Evolutionary conservation across 148 eudicot genomes (phyloP).

Genomic region (Vaccinium corymbosum): DNA sequence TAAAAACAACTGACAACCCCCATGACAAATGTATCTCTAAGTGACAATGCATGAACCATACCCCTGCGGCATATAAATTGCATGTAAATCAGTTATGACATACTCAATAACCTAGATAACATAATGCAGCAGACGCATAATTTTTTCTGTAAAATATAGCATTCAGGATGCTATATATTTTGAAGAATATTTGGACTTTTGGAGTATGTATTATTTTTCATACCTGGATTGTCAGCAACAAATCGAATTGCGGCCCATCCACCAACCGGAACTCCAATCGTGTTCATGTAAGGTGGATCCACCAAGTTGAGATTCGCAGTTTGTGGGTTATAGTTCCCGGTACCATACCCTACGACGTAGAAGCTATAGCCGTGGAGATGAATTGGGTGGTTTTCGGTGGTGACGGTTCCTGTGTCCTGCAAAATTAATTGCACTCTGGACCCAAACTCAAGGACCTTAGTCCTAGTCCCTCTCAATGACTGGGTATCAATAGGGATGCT

Average conservation of each 20-base stretch:
- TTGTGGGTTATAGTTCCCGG: slow-evolving; percentile 53
- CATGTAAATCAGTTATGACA: not conserved
- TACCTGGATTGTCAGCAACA: slow-evolving; percentile 69
- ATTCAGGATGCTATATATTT: not conserved
- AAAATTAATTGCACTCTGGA: slow-evolving; percentile 51
- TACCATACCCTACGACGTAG: slow-evolving; percentile 61
- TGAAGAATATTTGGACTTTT: not conserved
- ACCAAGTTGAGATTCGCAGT: slow-evolving; percentile 50
- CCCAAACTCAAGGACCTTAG: slow-evolving; percentile 49
- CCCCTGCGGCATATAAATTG: slow-evolving; percentile 29
- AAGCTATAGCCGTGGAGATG: slow-evolving; percentile 70
- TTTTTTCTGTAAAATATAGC: not conserved
- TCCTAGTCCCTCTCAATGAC: slow-evolving; percentile 41
- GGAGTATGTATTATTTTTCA: not conserved
- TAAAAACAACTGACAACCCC: slow-evolving; percentile 49
- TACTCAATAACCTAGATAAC: not conserved
- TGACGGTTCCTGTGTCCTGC: slow-evolving; percentile 60
- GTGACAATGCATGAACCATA: slow-evolving; percentile 71
- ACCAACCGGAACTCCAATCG: slow-evolving; percentile 60
- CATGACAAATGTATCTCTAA: slow-evolving; percentile 62
- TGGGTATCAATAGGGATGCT: slow-evolving; percentile 43
- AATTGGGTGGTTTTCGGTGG: slow-evolving; percentile 67
- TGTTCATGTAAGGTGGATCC: slow-evolving; percentile 64
- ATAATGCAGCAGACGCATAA: not conserved
- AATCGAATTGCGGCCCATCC: slow-evolving; percentile 76